These are phyloP conservation scores for Plasmodium gonderi DNA, from an alignment of 169 alveolate genomes.

Conservation along the genomic window DNA sequence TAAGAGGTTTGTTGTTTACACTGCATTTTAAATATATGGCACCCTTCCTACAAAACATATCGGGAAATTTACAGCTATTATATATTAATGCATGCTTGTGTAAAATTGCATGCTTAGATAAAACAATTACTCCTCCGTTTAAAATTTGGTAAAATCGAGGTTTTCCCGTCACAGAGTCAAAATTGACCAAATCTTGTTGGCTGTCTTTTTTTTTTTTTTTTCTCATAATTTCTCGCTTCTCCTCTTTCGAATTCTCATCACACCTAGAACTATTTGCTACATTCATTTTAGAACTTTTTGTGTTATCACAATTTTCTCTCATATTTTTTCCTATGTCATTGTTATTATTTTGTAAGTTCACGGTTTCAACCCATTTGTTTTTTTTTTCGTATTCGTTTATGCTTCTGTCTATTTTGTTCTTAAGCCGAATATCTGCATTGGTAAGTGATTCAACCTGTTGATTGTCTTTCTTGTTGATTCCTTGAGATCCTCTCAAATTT, in stretches of 20 bases:
- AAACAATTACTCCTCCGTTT: slow-evolving; percentile 80
- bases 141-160: slow-evolving; percentile 71
- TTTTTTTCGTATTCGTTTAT: too few relatives aligned
- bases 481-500: too few relatives aligned
- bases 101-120: slow-evolving; percentile 77
- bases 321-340: neutral
- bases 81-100: slow-evolving; percentile 80
- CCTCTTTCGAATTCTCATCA: neutral
- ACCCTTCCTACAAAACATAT: slow-evolving; percentile 82
- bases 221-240: neutral
- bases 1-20: slow-evolving; percentile 76
- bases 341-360: neutral
- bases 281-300: neutral
- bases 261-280: neutral
- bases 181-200: slow-evolving; percentile 28
- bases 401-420: too few relatives aligned
- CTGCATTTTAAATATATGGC: slow-evolving; percentile 83
- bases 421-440: too few relatives aligned
- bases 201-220: neutral
- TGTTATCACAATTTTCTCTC: neutral
- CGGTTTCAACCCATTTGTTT: too few relatives aligned
- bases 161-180: slow-evolving; percentile 77
- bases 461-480: too few relatives aligned
- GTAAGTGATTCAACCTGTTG: too few relatives aligned
- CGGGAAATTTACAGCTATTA: slow-evolving; percentile 75